phyloP scores from a whole-genome alignment of 148 eudicot species.

The Persicaria maculosa region DNA sequence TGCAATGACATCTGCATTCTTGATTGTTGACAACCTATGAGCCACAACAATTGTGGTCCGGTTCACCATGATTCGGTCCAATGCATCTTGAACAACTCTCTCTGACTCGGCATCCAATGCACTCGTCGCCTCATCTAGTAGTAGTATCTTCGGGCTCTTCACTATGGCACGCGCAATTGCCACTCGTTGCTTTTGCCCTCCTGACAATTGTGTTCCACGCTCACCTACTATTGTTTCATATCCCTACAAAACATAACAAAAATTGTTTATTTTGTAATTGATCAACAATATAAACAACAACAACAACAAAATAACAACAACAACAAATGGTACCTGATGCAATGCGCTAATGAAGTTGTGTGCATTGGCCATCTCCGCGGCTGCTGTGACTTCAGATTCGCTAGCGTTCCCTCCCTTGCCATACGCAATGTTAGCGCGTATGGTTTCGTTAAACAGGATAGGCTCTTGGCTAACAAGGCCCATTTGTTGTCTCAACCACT shows the following conservation, averaged over 20 bases:
- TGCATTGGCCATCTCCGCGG: slow-evolving; percentile 68
- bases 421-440: slow-evolving; percentile 58
- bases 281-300: neutral
- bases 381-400: slow-evolving; percentile 50
- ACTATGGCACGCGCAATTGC: slow-evolving; percentile 79
- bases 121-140: slow-evolving; percentile 75
- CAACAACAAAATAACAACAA: too few species aligned
- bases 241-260: slow-evolving; percentile 35
- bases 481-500: slow-evolving; percentile 77
- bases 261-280: neutral
- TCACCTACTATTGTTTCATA: slow-evolving; percentile 70
- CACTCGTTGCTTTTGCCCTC: slow-evolving; percentile 73
- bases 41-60: slow-evolving; percentile 70
- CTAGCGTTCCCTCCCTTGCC: slow-evolving; percentile 63
- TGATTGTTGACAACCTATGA: slow-evolving; percentile 61
- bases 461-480: slow-evolving; percentile 87
- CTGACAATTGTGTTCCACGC: slow-evolving; percentile 66
- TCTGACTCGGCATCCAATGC: slow-evolving; percentile 72
- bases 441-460: slow-evolving; percentile 51
- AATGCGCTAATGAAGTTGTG: slow-evolving; percentile 58
- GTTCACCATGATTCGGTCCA: slow-evolving; percentile 52
- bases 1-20: slow-evolving; percentile 50
- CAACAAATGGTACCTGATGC: slow-evolving; percentile 38
- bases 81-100: slow-evolving; percentile 63
- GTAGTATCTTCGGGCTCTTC: slow-evolving; percentile 51